phyloP scores from a whole-genome alignment of 257 asterid species.

The Solanum sitiens region DNA sequence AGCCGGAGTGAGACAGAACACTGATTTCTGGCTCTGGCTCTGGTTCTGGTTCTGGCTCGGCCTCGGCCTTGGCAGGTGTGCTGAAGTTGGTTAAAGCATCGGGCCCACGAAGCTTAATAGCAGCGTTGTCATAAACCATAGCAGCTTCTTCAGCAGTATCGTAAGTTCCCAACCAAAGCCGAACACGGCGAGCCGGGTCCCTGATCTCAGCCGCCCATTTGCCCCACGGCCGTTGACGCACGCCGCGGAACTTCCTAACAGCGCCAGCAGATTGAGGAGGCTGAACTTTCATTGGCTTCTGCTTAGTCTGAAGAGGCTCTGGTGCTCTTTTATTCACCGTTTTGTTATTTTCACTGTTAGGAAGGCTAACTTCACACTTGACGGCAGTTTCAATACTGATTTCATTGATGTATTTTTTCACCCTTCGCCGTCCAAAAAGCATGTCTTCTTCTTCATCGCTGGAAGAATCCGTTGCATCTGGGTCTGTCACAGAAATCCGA shows the following conservation, averaged over 20 bases:
- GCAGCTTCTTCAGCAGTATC: constrained; percentile 79
- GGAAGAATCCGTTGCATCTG: constrained; percentile 81
- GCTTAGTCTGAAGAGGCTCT: constrained; percentile 14
- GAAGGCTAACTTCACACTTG: background rate
- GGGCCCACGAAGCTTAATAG: constrained; percentile 54
- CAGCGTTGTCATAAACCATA: constrained; percentile 66
- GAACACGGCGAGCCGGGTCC: constrained; percentile 32
- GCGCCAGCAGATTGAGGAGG: background rate
- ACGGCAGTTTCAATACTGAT: constrained; percentile 28
- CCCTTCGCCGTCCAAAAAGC: constrained; percentile 37
- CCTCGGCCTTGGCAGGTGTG: constrained; percentile 4
- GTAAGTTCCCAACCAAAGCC: constrained; percentile 69
- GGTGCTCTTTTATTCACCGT: constrained; percentile 3
- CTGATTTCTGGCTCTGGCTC: constrained; percentile 4
- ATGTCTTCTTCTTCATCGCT: constrained; percentile 58
- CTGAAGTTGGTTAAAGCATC: constrained; percentile 49
- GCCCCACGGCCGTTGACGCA: constrained; percentile 70
- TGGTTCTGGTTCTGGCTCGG: background rate
- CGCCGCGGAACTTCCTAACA: constrained; percentile 48
- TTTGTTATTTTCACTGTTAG: background rate
- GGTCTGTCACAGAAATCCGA: constrained; percentile 48
- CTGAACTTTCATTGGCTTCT: constrained; percentile 21
- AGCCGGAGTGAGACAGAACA: constrained; percentile 24
- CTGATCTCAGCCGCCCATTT: constrained; percentile 75
- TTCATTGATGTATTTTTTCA: constrained; percentile 45